Evolutionary conservation across 352 stramenopile genomes (phyloP), one percentile per base, ranked within the genome.

Genomic region (Phytophthora hibernalis): DNA sequence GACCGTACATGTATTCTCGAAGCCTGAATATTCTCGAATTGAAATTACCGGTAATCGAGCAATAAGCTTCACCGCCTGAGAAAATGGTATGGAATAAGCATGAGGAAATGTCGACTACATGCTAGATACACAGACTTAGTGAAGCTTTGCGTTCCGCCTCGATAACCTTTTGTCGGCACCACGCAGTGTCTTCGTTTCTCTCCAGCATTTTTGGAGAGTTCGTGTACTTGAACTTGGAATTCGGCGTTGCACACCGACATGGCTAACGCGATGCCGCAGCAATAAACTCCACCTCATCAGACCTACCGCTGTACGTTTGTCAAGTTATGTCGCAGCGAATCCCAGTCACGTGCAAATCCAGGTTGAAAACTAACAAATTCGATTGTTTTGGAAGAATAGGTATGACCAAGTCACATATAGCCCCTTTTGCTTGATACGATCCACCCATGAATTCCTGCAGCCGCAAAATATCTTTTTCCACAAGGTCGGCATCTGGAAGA

Each of bases 401-500:
- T 90, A 86, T 31, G 77, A 86, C 16, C 79, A 89, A 45, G 81
- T 92, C 15, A 70, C 82, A 8, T 85, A 92, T 83, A 1, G 78
- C 74, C 18, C 68, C 81, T 65, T 90, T 90, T 0, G 80, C 60
- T 51, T 90, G 77, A 13, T 68, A 73, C 1, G 81, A 81, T 55
- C 69, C 76, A 0, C 80, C 78, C 31, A 90, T 72, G 35, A 92
- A 90, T 33, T 91, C 79, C 61, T 93, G 85, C 4, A 93, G 48
- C 15, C 76, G 54, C 24, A 77, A 63, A 49, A 92, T 85, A 38
- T 89, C 78, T 26, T 79, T n/a, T n/a, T 80, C 74, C 15, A 88
- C 53, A 12, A 54, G 57, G 15, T 87, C 77, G 0, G 69, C 57
- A 20, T 86, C 72, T 1, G 55, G 61, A 3, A 90, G 52, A 21